Base-by-base conservation (phyloP, 148 eudicot genomes). In the Vaccinium vitisidaea region DNA sequence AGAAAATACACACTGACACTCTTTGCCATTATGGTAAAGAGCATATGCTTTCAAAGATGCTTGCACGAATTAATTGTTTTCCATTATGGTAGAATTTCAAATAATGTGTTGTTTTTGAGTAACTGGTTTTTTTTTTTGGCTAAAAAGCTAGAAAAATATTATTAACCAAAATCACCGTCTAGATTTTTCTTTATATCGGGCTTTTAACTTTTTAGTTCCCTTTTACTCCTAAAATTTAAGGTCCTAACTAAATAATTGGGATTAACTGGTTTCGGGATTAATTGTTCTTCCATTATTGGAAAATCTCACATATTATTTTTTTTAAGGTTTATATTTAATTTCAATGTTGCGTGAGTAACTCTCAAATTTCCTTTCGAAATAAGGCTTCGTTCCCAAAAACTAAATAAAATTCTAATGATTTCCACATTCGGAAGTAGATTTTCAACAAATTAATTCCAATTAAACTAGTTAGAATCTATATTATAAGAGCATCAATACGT, bases 41-140 rank as follows among this genome's bases (percentile, higher is more conserved):
- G 77, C 77, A 73, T 73, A 73, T 73, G 77, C 77, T 39, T 32
- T 36, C 50, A 39, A 73, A 18, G 49, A 73, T 73, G 19, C 77
- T 39, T 16, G 5, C 4, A 5, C 27, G 4, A 30, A 12, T 30
- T 5, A 70, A 12, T 1, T 30, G 4, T 4, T 32, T 25, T 70
- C 2, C 2, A 32, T 71, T 32, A 27, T 32, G 5, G 46, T 71
- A 19, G 12, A 70, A 27, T 71, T 71, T 71, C 9, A 27, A 32
- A 71, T 71, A 71, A 13, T 71, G 14, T 14, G 14, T 14, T 69
- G 16, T 69, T 69, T 12, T 67, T 23, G 14, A 25, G 32, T 2
- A 9, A 67, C 9, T 12, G 14, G 63, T 18, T 58, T 18, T 19
- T 58, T 49, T 6, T 49, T 7, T 7, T 7, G 52, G 52, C 0